Conservation (phyloP, 257 asterid genomes). For the Schizonepeta tenuifolia region DNA sequence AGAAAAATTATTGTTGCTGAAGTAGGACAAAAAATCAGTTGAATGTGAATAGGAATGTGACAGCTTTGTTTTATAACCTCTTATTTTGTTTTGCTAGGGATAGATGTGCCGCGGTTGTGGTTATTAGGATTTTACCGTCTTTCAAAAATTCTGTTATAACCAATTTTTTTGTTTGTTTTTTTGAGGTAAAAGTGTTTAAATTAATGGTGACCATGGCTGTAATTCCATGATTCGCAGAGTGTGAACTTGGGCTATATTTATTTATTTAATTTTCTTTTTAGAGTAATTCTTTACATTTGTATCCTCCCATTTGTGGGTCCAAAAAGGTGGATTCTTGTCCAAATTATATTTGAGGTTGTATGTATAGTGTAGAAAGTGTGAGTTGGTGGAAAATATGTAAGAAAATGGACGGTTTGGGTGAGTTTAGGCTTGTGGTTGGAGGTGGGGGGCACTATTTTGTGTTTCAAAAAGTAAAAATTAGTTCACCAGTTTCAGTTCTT, state of each 20-base stretch:
- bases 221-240: conserved; percentile 28
- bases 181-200: conserved; percentile 26
- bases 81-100: background rate
- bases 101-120: conserved; percentile 18
- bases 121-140: conserved; percentile 1
- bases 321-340: conserved; percentile 35
- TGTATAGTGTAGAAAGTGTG: conserved; percentile 26
- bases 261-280: background rate
- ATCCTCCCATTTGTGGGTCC: conserved; percentile 39
- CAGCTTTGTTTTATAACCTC: conserved; percentile 20
- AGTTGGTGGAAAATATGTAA: conserved; percentile 41
- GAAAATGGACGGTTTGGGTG: conserved; percentile 41
- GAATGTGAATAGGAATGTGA: conserved; percentile 11
- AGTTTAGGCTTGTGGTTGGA: conserved; percentile 42
- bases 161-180: background rate
- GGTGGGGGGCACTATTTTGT: conserved; percentile 39
- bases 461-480: background rate
- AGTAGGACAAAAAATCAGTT: conserved; percentile 31
- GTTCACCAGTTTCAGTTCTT: conserved; percentile 35
- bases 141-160: conserved; percentile 18
- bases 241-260: conserved; percentile 12
- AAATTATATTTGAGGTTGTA: conserved; percentile 11
- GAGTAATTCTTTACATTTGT: background rate
- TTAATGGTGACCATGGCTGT: conserved; percentile 31
- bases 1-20: background rate